A percentile compares a stretch with the other conserved stretches of the same genome.
These are phyloP conservation scores for Alternaria ethzedia DNA, from an alignment of 2,329 filamentous ascomycete genomes.

Conservation along the genomic window DNA sequence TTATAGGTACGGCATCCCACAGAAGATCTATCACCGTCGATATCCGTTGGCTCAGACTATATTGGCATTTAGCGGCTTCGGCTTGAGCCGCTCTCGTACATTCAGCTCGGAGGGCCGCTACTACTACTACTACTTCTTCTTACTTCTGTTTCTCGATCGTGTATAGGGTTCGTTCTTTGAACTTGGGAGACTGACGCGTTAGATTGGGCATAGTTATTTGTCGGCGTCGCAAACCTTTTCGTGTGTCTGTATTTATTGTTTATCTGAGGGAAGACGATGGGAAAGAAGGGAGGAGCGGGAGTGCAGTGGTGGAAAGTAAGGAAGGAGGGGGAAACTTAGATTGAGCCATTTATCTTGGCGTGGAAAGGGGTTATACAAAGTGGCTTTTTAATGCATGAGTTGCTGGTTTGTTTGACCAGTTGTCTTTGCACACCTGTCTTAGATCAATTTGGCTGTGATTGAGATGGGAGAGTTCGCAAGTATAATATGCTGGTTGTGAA, in stretches of 20 bases:
- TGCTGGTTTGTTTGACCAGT: not conserved
- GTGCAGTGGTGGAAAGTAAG: too few species aligned
- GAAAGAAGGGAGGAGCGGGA: too few species aligned
- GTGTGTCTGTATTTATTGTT: not conserved
- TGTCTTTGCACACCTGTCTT: not conserved
- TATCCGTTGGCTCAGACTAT: not conserved
- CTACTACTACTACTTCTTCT: too few species aligned
- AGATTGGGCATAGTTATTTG: not conserved
- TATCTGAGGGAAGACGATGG: not conserved
- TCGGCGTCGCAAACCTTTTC: not conserved
- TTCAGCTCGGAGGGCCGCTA: too few species aligned
- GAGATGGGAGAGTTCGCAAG: not conserved
- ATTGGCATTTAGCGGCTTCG: slow-evolving; percentile 1
- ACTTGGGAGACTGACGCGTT: not conserved
- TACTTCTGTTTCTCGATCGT: not conserved
- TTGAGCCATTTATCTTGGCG: not conserved
- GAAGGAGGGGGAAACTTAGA: not conserved
- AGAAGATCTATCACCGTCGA: not conserved
- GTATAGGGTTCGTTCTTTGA: not conserved
- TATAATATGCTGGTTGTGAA: not conserved
- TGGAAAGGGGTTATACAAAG: not conserved
- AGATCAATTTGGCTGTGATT: not conserved
- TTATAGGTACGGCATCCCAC: not conserved
- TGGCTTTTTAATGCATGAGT: not conserved
- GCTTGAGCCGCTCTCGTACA: too few species aligned